Base-by-base conservation (phyloP, 805 yeast species). In the Maudiozyma barnettii region DNA sequence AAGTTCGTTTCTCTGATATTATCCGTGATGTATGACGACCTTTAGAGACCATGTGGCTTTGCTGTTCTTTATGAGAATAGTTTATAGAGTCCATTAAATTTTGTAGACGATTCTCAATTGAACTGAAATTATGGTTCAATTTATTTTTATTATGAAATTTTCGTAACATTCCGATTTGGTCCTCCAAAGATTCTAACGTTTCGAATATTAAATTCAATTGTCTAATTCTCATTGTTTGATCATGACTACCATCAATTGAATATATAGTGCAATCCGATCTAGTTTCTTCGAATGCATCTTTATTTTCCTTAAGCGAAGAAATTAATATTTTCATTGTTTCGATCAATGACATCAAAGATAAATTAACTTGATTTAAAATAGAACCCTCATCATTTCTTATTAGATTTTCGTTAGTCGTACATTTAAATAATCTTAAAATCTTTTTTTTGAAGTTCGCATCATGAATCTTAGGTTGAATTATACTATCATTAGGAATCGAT, bases 401-500 rank as follows among this genome's bases (percentile, higher is more conserved):
- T 26, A 6, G 10, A 4, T 26, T 26, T 26, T 26, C 12, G 10
- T 26, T 26, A 2, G 8, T 26, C 10, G 30, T 9, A 26, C 30
- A 26, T 26, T 26, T 26, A 26, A 26, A 26, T 26, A 26, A 26
- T 12, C 30, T 26, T 26, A 26, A 6, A 12, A 26, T 26, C 10
- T 26, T 26, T 26, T 9, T 9, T 26, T 26, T 9, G 30, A 26
- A 26, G 10, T 26, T 6, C 12, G 30, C 8, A 26, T 26, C 30
- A 12, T 9, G 8, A 26, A 12, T 26, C 30, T 26, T 26, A 26
- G 30, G 10, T 33, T 33, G 36, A 16, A 33, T 16, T 9, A 14
- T n/a, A 33, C 16, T 9, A 33, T 33, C 36, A 6, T 16, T 33
- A 13, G n/a, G 9, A 33, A 33, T 54, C 0, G 78, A 68, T 40